Percentiles rank a stretch among this genome's conserved stretches.
Conservation (phyloP, 176 grass and related monocot species). For the Coix lacrymajobi region DNA sequence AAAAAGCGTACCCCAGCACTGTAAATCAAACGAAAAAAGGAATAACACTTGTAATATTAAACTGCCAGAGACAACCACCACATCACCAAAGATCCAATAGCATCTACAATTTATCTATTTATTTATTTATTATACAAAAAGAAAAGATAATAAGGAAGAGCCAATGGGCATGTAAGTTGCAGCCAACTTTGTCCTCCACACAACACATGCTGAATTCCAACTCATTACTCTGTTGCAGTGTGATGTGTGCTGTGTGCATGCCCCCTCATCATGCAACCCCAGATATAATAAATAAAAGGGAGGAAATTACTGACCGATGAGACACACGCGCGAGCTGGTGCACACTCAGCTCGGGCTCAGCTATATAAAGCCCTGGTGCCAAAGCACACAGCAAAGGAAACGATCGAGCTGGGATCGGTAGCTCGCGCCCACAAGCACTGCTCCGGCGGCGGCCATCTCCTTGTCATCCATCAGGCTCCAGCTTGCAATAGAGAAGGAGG, state of each 20-base stretch:
- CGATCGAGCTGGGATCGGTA: neutral
- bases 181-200: neutral
- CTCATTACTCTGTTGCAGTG: neutral
- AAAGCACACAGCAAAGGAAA: neutral
- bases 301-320: neutral
- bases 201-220: slow-evolving; percentile 17
- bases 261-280: slow-evolving; percentile 14
- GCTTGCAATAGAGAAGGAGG: neutral
- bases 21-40: neutral
- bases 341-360: neutral
- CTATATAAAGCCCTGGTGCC: slow-evolving; percentile 40
- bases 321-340: neutral
- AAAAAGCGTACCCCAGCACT: neutral
- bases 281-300: neutral
- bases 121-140: neutral
- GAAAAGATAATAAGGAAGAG: neutral
- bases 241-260: neutral
- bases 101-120: neutral
- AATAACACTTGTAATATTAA: slow-evolving; percentile 16
- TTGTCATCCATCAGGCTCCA: neutral
- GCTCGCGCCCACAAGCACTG: neutral
- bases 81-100: neutral
- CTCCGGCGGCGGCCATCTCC: neutral
- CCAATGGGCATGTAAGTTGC: neutral
- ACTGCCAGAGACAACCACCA: neutral